Conservation (phyloP, 768 basidiomycete genomes). For the Agaricus subrufescens region DNA sequence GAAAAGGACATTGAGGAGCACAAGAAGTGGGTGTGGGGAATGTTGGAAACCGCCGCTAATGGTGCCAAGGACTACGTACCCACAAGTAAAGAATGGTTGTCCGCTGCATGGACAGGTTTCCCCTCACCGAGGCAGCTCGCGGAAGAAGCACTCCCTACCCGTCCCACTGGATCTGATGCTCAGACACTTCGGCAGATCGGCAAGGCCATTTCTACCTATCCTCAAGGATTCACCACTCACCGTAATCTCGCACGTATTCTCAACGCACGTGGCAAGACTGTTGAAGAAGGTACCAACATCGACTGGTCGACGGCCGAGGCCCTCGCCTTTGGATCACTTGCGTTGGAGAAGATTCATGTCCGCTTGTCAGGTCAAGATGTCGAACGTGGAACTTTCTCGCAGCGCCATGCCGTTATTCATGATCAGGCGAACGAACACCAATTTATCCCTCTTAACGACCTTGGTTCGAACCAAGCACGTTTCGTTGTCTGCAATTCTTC, state of each 20-base stretch:
- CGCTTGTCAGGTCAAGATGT: constrained; percentile 98
- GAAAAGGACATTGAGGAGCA: constrained; percentile 97
- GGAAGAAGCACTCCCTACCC: constrained; percentile 87
- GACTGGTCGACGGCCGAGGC: constrained; percentile 99
- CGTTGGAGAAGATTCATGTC: constrained; percentile 90
- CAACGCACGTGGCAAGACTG: constrained; percentile 77
- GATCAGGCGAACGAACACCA: constrained; percentile 92
- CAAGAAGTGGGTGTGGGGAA: constrained; percentile 99
- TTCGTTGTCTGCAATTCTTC: constrained; percentile 98
- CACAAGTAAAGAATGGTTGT: constrained; percentile 94
- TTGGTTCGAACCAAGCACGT: constrained; percentile 82
- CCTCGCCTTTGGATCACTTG: constrained; percentile 90
- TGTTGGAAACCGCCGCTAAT: constrained; percentile 95
- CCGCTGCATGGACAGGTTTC: constrained; percentile 97
- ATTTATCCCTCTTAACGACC: constrained; percentile 85
- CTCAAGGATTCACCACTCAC: constrained; percentile 82
- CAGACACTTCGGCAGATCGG: constrained; percentile 81
- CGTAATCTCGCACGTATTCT: constrained; percentile 94
- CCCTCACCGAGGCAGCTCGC: constrained; percentile 95
- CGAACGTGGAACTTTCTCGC: constrained; percentile 98
- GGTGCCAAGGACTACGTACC: constrained; percentile 95
- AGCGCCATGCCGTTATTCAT: constrained; percentile 95
- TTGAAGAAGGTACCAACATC: constrained; percentile 87
- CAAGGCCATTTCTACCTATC: constrained; percentile 81
- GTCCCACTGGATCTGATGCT: constrained; percentile 75